phyloP scores from a whole-genome alignment of 2,329 filamentous ascomycete species.

The Proliferodiscus dingleyae region DNA sequence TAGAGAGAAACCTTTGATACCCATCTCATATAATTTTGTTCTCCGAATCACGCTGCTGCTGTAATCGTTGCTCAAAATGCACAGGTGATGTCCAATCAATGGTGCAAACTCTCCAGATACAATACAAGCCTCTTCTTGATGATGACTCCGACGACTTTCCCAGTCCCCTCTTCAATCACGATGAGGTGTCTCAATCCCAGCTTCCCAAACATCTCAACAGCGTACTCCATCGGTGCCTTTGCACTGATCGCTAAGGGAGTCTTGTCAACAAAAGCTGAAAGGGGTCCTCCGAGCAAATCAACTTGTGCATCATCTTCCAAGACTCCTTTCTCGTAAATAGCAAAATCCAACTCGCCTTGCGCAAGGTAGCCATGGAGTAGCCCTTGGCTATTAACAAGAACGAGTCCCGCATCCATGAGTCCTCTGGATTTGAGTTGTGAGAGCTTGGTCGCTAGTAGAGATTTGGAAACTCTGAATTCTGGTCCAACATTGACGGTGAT shows the following conservation, averaged over 20 bases:
- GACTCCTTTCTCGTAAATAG: slow-evolving; percentile 31
- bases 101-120: slow-evolving; percentile 41
- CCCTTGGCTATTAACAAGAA: slow-evolving; percentile 44
- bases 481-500: slow-evolving; percentile 46
- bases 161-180: slow-evolving; percentile 47
- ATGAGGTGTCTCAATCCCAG: slow-evolving; percentile 50
- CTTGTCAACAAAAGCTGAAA: slow-evolving; percentile 47
- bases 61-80: no score
- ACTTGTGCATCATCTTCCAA: slow-evolving; percentile 25
- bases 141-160: slow-evolving; percentile 46
- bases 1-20: neutral
- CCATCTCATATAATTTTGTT: no score
- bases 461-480: slow-evolving; percentile 38
- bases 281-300: slow-evolving; percentile 30
- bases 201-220: slow-evolving; percentile 55
- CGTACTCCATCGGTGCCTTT: slow-evolving; percentile 52
- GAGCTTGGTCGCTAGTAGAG: slow-evolving; percentile 41
- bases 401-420: slow-evolving; percentile 53
- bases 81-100: no score
- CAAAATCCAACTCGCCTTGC: slow-evolving; percentile 49
- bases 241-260: slow-evolving; percentile 47
- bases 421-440: slow-evolving; percentile 43
- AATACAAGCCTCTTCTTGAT: slow-evolving; percentile 54
- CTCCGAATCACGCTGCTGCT: no score
- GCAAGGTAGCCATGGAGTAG: slow-evolving; percentile 52